phyloP scores from a whole-genome alignment of 164 flowering plant species.

The Stephania japonica region DNA sequence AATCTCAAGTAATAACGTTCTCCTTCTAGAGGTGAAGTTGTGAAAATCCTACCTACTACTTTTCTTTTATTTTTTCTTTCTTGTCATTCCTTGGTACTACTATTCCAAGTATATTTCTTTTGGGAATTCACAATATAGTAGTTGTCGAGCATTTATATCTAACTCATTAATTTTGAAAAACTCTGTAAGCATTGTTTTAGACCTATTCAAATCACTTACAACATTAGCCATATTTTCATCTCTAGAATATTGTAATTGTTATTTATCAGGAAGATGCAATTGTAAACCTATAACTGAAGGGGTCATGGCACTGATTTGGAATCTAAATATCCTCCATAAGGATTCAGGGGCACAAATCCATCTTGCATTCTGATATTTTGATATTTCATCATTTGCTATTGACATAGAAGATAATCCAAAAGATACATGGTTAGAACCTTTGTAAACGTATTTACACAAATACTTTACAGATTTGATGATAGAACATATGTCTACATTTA shows the following conservation, averaged over 20 bases:
- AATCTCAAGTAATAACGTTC: not conserved
- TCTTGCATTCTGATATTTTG: not conserved
- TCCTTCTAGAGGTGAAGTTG: not conserved
- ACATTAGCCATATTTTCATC: too few relatives aligned
- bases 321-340: not conserved
- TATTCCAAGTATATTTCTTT: too few relatives aligned
- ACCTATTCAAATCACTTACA: too few relatives aligned
- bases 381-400: not conserved
- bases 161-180: too few relatives aligned
- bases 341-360: not conserved
- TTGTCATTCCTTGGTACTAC: not conserved
- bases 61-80: not conserved
- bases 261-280: too few relatives aligned
- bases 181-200: too few relatives aligned
- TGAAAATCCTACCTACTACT: not conserved
- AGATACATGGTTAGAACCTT: not conserved
- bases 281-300: too few relatives aligned
- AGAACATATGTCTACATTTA: conserved; percentile 2
- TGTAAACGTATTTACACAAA: conserved; percentile 2
- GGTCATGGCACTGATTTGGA: too few relatives aligned
- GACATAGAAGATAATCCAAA: not conserved
- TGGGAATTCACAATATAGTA: too few relatives aligned
- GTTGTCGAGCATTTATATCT: too few relatives aligned
- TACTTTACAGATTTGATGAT: conserved; percentile 1
- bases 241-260: too few relatives aligned